Percentiles rank a stretch among this genome's conserved stretches.
These are phyloP conservation scores for Nigrospora oryzae DNA, from an alignment of 2,329 filamentous ascomycete species.

Conservation along the genomic window DNA sequence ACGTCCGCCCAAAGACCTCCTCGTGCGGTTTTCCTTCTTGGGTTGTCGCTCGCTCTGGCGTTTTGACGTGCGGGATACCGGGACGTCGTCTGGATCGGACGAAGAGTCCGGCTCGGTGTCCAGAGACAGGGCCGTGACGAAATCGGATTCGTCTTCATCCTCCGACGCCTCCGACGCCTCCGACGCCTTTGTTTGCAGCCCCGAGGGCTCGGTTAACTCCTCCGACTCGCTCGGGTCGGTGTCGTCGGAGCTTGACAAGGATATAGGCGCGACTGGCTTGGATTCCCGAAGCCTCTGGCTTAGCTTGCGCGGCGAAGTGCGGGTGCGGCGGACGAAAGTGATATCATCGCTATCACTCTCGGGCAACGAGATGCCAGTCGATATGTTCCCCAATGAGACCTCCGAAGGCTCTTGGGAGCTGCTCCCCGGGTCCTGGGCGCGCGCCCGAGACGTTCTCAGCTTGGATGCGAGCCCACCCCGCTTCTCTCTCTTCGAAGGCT, in stretches of 20 bases:
- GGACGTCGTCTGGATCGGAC: constrained; percentile 7
- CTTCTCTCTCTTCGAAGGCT: constrained; percentile 1
- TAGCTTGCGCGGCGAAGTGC: constrained; percentile 2
- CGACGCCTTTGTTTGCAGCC: background rate
- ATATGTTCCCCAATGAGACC: background rate
- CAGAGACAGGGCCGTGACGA: constrained; percentile 9
- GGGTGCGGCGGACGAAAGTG: background rate
- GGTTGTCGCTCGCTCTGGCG: too few relatives aligned
- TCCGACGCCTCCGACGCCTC: background rate
- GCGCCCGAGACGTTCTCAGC: constrained; percentile 3
- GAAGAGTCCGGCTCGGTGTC: constrained; percentile 8
- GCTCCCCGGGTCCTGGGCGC: constrained; percentile 3
- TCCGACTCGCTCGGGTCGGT: background rate
- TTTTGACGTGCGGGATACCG: too few relatives aligned
- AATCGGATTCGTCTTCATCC: constrained; percentile 15
- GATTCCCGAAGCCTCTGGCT: constrained; percentile 2
- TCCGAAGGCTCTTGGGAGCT: background rate
- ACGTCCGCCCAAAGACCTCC: background rate
- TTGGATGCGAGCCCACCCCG: constrained; percentile 1
- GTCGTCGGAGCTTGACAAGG: constrained; percentile 1
- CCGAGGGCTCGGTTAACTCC: background rate
- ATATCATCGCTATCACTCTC: background rate
- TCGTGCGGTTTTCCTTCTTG: background rate
- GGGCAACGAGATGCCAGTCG: background rate
- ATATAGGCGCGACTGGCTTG: background rate